Evolutionary conservation across 2,329 filamentous ascomycete species (phyloP).

Genomic region (Diaporthe sp.): DNA sequence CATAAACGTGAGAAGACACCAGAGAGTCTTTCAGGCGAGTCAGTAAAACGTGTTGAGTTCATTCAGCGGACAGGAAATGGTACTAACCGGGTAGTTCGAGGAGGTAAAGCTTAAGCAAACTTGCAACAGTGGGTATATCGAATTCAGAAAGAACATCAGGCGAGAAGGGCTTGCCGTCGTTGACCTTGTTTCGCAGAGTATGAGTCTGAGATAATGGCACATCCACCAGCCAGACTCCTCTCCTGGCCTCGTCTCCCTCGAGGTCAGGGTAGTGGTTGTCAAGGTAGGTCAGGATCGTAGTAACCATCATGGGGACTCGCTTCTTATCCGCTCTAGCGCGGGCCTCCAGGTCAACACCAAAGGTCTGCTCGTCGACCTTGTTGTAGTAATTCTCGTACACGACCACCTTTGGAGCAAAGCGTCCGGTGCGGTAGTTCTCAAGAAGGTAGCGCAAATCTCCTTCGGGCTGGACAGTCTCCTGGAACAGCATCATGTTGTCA

Average conservation of each 20-base stretch:
- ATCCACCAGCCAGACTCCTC: conserved; percentile 94
- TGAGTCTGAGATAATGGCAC: conserved; percentile 89
- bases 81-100: conserved; percentile 90
- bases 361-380: conserved; percentile 96
- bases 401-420: conserved; percentile 89
- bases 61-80: not conserved
- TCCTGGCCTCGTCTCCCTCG: conserved; percentile 93
- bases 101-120: conserved; percentile 92
- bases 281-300: conserved; percentile 92
- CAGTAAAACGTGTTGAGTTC: conserved; percentile 43
- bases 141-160: conserved; percentile 86
- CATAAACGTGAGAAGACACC: conserved; percentile 97
- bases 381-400: conserved; percentile 99
- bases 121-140: conserved; percentile 94
- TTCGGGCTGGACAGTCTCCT: conserved; percentile 96
- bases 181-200: conserved; percentile 84
- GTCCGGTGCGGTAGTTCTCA: conserved; percentile 96
- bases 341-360: conserved; percentile 97
- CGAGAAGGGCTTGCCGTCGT: conserved; percentile 86
- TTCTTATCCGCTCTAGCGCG: conserved; percentile 94
- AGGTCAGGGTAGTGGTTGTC: conserved; percentile 98
- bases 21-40: conserved; percentile 82
- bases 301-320: conserved; percentile 92
- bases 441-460: conserved; percentile 93
- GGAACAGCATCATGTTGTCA: conserved; percentile 99